Percentiles rank a stretch among this genome's conserved stretches.
These are phyloP conservation scores for Xylaria sp. DNA, from an alignment of 2,329 filamentous ascomycete genomes.

Conservation along the genomic window DNA sequence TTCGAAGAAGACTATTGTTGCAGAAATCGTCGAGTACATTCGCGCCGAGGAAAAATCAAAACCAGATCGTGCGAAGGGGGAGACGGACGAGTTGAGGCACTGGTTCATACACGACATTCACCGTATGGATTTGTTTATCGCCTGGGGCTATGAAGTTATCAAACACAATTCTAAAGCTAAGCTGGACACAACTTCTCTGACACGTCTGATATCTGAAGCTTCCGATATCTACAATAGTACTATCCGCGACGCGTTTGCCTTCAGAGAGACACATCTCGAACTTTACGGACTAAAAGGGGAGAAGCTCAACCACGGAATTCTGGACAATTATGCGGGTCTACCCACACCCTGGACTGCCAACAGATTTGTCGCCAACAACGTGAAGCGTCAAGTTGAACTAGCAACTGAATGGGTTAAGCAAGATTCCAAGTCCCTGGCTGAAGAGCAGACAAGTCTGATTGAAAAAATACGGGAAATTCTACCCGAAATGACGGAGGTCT, in stretches of 20 bases:
- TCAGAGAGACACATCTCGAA: slow-evolving; percentile 74
- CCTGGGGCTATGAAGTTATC: slow-evolving; percentile 81
- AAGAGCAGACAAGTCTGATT: slow-evolving; percentile 53
- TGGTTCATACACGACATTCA: slow-evolving; percentile 85
- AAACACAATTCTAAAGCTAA: slow-evolving; percentile 75
- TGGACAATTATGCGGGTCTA: slow-evolving; percentile 74
- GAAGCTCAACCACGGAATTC: slow-evolving; percentile 71
- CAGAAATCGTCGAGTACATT: slow-evolving; percentile 79
- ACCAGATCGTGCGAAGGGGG: slow-evolving; percentile 70
- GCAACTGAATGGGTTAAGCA: slow-evolving; percentile 65
- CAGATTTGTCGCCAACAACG: slow-evolving; percentile 68
- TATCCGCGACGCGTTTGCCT: slow-evolving; percentile 73
- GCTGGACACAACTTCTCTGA: slow-evolving; percentile 63
- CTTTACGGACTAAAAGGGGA: slow-evolving; percentile 79
- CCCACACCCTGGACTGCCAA: slow-evolving; percentile 89
- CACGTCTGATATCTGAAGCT: slow-evolving; percentile 73
- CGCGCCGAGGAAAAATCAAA: slow-evolving; percentile 79
- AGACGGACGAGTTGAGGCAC: slow-evolving; percentile 81
- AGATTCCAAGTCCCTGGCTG: slow-evolving; percentile 51
- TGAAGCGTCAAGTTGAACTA: slow-evolving; percentile 68
- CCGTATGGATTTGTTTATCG: slow-evolving; percentile 77
- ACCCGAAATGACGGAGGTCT: slow-evolving; percentile 63
- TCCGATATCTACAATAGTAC: slow-evolving; percentile 73
- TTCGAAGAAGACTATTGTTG: slow-evolving; percentile 75
- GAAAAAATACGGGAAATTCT: slow-evolving; percentile 59